Percentiles rank a stretch among this genome's conserved stretches.
Conservation (phyloP, 108 stramenopile genomes). For the Schizochytrium sp. region DNA sequence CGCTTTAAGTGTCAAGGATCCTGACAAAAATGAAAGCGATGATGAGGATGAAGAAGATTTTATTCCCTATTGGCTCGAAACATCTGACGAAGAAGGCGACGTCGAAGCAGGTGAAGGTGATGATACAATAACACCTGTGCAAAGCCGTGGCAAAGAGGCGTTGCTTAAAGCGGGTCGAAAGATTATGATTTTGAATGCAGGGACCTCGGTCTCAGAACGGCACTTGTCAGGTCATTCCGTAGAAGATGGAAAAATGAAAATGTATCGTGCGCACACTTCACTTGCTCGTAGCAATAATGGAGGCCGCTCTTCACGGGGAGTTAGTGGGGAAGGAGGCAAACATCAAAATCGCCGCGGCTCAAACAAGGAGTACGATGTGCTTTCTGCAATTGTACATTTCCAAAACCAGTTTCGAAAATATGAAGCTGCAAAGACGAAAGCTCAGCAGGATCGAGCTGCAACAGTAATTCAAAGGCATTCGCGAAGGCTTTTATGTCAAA, state of each 20-base stretch:
- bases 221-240: too few species aligned
- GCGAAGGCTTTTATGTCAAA: neutral
- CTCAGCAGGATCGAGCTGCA: neutral
- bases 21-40: neutral
- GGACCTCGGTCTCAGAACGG: too few species aligned
- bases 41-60: neutral
- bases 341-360: neutral
- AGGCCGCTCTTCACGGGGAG: neutral
- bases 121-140: too few species aligned
- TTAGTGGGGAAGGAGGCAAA: neutral
- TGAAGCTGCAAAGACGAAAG: neutral
- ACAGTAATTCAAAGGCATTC: neutral
- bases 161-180: too few species aligned
- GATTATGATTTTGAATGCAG: too few species aligned
- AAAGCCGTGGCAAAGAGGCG: neutral
- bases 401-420: neutral
- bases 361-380: neutral
- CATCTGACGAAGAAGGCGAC: neutral
- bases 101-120: neutral
- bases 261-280: too few species aligned
- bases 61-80: constrained; percentile 2
- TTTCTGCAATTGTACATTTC: neutral
- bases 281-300: too few species aligned
- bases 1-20: neutral
- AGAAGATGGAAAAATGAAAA: too few species aligned